Evolutionary conservation across 2,329 filamentous ascomycete species (phyloP).

Genomic region (Ascosphaera aggregata): DNA sequence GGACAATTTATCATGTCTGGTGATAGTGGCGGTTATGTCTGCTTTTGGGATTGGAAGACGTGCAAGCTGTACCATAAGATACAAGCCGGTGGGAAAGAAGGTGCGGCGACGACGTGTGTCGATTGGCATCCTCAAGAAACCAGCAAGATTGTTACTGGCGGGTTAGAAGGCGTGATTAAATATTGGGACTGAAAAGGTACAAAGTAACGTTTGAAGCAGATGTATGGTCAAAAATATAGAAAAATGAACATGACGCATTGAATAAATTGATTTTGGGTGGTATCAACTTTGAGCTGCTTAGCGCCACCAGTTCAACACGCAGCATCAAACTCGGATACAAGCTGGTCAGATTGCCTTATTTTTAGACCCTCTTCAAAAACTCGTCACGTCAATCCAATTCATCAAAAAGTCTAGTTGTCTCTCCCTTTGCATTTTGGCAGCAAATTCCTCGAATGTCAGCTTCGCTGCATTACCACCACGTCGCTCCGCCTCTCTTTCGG

Average conservation of each 20-base stretch:
- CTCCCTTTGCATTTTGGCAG: conserved; percentile 44
- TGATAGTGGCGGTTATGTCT: conserved; percentile 71
- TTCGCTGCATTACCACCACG: conserved; percentile 55
- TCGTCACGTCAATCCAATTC: conserved; percentile 66
- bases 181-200: conserved; percentile 55
- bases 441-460: conserved; percentile 59
- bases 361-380: conserved; percentile 21
- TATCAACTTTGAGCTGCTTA: too few species aligned
- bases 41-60: conserved; percentile 99
- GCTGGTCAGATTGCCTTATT: too few species aligned
- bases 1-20: conserved; percentile 77
- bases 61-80: conserved; percentile 99
- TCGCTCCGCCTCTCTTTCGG: conserved; percentile 43
- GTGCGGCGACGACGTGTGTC: conserved; percentile 60
- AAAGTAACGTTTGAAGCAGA: not conserved
- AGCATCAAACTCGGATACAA: too few species aligned
- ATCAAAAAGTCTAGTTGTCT: conserved; percentile 58
- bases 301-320: too few species aligned
- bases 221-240: not conserved
- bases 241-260: not conserved
- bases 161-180: conserved; percentile 67
- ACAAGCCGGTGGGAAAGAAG: conserved; percentile 41
- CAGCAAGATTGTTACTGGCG: conserved; percentile 78
- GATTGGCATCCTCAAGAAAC: conserved; percentile 97
- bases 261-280: too few species aligned